These are phyloP conservation scores for Suhomyces bolitotheri DNA, from an alignment of 1,139 yeast species.

Conservation along the genomic window DNA sequence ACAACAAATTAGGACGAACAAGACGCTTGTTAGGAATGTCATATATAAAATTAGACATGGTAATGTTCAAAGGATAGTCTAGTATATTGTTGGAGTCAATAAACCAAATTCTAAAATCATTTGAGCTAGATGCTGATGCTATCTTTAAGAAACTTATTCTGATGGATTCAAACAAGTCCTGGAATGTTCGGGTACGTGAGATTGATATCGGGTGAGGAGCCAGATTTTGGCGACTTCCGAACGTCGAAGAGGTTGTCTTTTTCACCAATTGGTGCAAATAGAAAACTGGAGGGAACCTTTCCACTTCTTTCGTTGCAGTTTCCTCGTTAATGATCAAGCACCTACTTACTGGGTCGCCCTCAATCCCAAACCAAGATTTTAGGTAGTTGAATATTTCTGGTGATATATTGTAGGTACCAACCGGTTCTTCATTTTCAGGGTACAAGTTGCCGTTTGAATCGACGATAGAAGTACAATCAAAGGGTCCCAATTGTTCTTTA, in stretches of 20 bases:
- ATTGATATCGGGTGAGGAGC: slow-evolving; percentile 19
- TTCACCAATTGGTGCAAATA: slow-evolving; percentile 51
- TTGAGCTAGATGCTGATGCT: slow-evolving; percentile 10
- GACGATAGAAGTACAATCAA: slow-evolving; percentile 32
- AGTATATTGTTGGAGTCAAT: slow-evolving; percentile 28
- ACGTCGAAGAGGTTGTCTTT: slow-evolving; percentile 15
- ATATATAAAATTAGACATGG: slow-evolving; percentile 30
- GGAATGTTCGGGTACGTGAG: slow-evolving; percentile 38
- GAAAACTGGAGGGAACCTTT: slow-evolving; percentile 53
- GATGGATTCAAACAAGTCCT: slow-evolving; percentile 32
- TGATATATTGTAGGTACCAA: slow-evolving; percentile 35
- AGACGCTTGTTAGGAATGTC: slow-evolving; percentile 34
- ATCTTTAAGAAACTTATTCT: slow-evolving; percentile 21
- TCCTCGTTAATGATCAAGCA: slow-evolving; percentile 39
- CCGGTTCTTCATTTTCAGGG: slow-evolving; percentile 32
- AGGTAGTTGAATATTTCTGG: slow-evolving; percentile 45
- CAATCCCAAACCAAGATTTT: slow-evolving; percentile 55
- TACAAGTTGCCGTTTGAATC: slow-evolving; percentile 35
- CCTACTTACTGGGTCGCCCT: slow-evolving; percentile 49
- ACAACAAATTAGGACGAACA: slow-evolving; percentile 28
- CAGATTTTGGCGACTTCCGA: slow-evolving; percentile 9
- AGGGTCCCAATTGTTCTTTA: slow-evolving; percentile 31
- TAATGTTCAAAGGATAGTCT: slow-evolving; percentile 27
- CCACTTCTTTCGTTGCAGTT: slow-evolving; percentile 46
- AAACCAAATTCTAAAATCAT: slow-evolving; percentile 40